Percentiles rank a stretch among this genome's conserved stretches.
Evolutionary conservation across 192 early-diverging fungal genomes (phyloP).

Genomic region (Kickxella alabastrina): DNA sequence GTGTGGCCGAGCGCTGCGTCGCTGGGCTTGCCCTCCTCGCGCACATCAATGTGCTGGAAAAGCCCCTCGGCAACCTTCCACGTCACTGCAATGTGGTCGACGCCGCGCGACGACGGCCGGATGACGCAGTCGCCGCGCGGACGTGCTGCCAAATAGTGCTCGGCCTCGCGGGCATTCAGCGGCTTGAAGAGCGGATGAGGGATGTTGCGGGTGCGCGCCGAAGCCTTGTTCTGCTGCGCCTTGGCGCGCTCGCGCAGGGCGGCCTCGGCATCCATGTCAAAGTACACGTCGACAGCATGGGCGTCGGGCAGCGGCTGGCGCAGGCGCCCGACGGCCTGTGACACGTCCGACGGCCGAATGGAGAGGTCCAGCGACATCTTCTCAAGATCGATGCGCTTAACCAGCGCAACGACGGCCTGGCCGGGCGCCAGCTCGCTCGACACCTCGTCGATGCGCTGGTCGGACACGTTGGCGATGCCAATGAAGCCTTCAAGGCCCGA

Average conservation of each 20-base stretch:
- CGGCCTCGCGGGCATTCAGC: constrained; percentile 67
- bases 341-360: constrained; percentile 58
- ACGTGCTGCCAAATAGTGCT: constrained; percentile 63
- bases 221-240: constrained; percentile 24
- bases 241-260: constrained; percentile 38
- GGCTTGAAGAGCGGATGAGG: constrained; percentile 84
- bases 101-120: constrained; percentile 84
- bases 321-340: constrained; percentile 36
- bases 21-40: constrained; percentile 57
- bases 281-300: constrained; percentile 52
- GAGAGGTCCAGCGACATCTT: constrained; percentile 74
- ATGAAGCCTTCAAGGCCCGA: constrained; percentile 87
- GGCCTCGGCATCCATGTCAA: constrained; percentile 56
- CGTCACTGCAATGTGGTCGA: constrained; percentile 85
- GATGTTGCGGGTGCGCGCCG: constrained; percentile 58
- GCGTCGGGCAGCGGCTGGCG: constrained; percentile 37
- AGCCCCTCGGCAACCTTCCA: constrained; percentile 87
- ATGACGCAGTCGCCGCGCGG: constrained; percentile 78
- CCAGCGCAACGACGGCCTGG: constrained; percentile 68
- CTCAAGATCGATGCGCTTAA: constrained; percentile 77
- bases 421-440: constrained; percentile 63
- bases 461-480: constrained; percentile 56
- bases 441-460: constrained; percentile 56
- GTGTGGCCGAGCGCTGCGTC: constrained; percentile 66
- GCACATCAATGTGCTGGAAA: constrained; percentile 80